Evolutionary conservation across 192 early-diverging fungal species (phyloP), one percentile per base, ranked within the genome.

Genomic region (Chytriomyces sp.): DNA sequence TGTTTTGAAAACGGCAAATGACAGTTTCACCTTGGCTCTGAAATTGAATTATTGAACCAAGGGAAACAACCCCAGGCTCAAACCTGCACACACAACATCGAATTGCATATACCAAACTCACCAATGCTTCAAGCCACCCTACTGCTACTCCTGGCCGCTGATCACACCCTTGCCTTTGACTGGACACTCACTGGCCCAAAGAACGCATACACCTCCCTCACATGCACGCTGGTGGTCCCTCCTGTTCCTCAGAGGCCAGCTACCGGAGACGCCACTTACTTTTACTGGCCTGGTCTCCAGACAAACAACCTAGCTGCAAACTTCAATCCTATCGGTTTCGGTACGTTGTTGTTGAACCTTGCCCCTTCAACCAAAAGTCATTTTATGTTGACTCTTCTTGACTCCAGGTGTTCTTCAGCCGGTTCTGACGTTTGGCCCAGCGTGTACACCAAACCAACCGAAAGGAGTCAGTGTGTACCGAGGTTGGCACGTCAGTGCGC

Each of bases 261-360:
- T 10, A 62, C 61, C 20, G 73, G 73, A 18, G 57, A 60, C n/a
- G 73, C 73, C 20, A 75, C 73, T 26, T 75, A 75, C 64, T 75
- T 75, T n/a, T 75, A 66, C 73, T 75, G 73, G 73, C 73, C 73
- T 43, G 73, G 73, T 23, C 73, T 75, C 3, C 73, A 75, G 43
- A 75, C 62, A 11, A 35, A 28, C 45, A 65, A 43, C 20, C 20
- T 13, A 3, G 43, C 73, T 18, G 7, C 62, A 11, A 65, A 64
- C 61, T 75, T 49, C 28, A 35, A 7, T 10, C 73, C 73, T 2
- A 75, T 75, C 48, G 73, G 73, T 8, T 75, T 65, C 47, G 73
- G 73, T 57, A 20, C 13, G 53, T n/a, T 3, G 35, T 35, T 35
- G 35, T 35, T 35, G 28, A 35, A 20, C 0, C 53, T 3, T 18